Conservation (phyloP, 768 basidiomycete species). For the Terana coerulea region DNA sequence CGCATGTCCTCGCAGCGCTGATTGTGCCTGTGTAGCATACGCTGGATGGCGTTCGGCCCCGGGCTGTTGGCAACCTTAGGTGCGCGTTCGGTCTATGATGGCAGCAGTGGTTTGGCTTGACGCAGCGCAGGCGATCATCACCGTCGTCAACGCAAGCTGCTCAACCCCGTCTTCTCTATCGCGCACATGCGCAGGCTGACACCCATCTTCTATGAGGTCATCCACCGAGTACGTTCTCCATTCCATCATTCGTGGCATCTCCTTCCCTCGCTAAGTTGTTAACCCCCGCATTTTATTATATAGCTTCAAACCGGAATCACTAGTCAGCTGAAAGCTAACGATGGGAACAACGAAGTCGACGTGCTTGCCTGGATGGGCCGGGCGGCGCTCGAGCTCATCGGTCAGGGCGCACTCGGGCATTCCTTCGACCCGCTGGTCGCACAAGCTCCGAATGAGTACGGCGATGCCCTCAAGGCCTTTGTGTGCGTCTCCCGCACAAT, state of each 20-base stretch:
- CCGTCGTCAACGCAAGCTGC: conserved; percentile 25
- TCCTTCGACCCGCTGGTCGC: conserved; percentile 12
- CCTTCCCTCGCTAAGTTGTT: not conserved
- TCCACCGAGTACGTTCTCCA: conserved; percentile 12
- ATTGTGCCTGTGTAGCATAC: conserved; percentile 13
- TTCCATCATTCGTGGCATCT: not conserved
- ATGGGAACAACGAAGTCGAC: conserved; percentile 10
- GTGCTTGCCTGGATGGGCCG: conserved; percentile 17
- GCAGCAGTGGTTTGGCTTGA: not conserved
- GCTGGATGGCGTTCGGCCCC: conserved; percentile 17
- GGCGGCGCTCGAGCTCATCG: conserved; percentile 15
- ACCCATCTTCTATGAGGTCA: conserved; percentile 22
- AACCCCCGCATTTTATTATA: not conserved
- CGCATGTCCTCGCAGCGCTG: too few relatives aligned
- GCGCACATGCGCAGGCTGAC: conserved; percentile 24
- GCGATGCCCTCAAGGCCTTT: conserved; percentile 6
- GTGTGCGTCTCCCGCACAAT: not conserved
- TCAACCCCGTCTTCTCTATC: conserved; percentile 28
- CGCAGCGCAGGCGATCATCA: conserved; percentile 23
- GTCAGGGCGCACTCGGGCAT: conserved; percentile 12
- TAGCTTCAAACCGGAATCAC: conserved; percentile 17
- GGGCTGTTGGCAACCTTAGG: conserved; percentile 23
- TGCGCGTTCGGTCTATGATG: not conserved
- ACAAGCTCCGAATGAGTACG: not conserved
- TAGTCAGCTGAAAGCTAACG: not conserved